These are phyloP conservation scores for Fonsecaea erecta DNA, from an alignment of 2,329 filamentous ascomycete genomes.

Conservation along the genomic window DNA sequence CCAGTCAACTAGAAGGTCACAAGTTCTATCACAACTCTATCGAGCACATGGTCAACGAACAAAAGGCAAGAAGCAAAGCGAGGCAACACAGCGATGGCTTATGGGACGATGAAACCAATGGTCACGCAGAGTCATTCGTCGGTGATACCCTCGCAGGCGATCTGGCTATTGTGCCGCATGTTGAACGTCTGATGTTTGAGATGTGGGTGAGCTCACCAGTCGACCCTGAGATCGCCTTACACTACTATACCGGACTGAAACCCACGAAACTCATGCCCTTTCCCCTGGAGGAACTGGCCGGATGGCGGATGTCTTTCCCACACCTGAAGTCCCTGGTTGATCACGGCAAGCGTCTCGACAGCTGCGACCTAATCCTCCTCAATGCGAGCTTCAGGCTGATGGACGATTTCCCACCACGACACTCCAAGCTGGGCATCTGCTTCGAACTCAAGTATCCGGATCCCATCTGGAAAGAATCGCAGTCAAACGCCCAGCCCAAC, in stretches of 20 bases:
- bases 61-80: conserved; percentile 12
- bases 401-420: conserved; percentile 49
- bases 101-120: conserved; percentile 9
- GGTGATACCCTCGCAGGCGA: not conserved
- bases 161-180: conserved; percentile 8
- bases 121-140: conserved; percentile 7
- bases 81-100: conserved; percentile 1
- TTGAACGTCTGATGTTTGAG: conserved; percentile 48
- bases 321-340: conserved; percentile 45
- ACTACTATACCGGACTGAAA: conserved; percentile 51
- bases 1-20: conserved; percentile 19
- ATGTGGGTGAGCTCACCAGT: conserved; percentile 53
- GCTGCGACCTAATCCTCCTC: conserved; percentile 51
- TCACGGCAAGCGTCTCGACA: conserved; percentile 41
- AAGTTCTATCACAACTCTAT: conserved; percentile 35
- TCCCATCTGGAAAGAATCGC: conserved; percentile 37
- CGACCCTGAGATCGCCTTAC: conserved; percentile 47
- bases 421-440: conserved; percentile 49
- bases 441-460: conserved; percentile 49
- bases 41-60: conserved; percentile 32
- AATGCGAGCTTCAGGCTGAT: conserved; percentile 51
- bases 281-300: conserved; percentile 46
- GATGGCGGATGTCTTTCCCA: conserved; percentile 51
- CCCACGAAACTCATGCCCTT: conserved; percentile 46
- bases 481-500: conserved; percentile 43